phyloP scores from a whole-genome alignment of 1,139 yeast genomes.

The Taphrina deformans region DNA sequence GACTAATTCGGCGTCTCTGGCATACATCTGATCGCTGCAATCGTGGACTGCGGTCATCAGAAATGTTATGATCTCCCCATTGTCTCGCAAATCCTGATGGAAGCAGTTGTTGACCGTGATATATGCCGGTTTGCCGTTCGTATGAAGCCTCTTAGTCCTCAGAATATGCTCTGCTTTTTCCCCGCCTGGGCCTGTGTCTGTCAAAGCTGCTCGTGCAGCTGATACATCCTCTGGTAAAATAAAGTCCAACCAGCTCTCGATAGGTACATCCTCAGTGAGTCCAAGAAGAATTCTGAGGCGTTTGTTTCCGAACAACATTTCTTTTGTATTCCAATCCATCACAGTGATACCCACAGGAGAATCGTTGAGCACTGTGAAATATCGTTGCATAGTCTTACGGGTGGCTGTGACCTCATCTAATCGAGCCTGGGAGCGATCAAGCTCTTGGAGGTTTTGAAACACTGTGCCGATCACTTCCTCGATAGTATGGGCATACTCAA shows the following conservation, averaged over 20 bases:
- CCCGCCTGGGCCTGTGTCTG: background rate
- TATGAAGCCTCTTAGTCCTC: background rate
- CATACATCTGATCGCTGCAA: conserved; percentile 4
- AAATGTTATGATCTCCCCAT: conserved; percentile 1
- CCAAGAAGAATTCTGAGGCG: conserved; percentile 3
- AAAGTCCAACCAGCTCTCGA: background rate
- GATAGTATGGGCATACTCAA: background rate
- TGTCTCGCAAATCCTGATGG: background rate
- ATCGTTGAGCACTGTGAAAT: background rate
- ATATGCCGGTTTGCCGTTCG: conserved; percentile 10
- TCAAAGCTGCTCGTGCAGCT: background rate
- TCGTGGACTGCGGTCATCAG: conserved; percentile 11
- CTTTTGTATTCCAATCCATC: conserved; percentile 12
- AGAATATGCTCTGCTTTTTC: background rate
- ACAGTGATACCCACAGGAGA: conserved; percentile 10
- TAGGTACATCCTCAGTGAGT: background rate
- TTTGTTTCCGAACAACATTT: background rate
- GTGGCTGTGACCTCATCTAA: background rate
- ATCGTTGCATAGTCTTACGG: background rate
- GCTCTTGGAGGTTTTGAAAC: background rate
- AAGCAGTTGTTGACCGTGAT: conserved; percentile 3
- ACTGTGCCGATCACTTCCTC: background rate
- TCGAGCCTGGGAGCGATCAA: background rate
- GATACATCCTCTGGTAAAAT: background rate
- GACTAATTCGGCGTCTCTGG: background rate